These are phyloP conservation scores for Abrus pulchellus DNA, from an alignment of 306 rosid species.

Conservation along the genomic window DNA sequence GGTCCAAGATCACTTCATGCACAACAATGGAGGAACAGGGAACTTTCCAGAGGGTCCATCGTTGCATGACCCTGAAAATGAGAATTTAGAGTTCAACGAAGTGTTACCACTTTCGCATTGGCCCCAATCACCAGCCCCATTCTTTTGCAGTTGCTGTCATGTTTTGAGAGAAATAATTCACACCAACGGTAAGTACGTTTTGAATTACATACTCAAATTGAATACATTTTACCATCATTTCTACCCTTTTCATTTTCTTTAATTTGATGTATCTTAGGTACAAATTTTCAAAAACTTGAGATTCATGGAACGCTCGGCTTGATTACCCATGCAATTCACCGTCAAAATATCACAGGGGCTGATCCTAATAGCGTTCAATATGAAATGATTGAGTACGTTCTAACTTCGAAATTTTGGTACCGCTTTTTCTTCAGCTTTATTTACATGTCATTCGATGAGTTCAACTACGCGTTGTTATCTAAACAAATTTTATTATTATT, in stretches of 20 bases:
- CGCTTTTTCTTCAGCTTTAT: too few species aligned
- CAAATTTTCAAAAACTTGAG: constrained; percentile 60
- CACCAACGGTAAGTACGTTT: constrained; percentile 50
- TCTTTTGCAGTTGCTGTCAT: constrained; percentile 67
- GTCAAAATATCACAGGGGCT: not conserved
- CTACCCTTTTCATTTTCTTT: not conserved
- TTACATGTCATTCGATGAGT: too few species aligned
- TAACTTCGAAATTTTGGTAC: not conserved
- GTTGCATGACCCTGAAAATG: not conserved
- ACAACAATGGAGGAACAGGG: not conserved
- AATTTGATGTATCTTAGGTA: constrained; percentile 45
- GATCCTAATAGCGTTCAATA: constrained; percentile 16
- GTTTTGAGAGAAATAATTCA: constrained; percentile 75
- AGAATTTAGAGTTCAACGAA: not conserved
- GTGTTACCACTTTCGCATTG: not conserved
- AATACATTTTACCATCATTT: not conserved
- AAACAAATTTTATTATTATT: not conserved
- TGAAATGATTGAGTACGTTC: constrained; percentile 70
- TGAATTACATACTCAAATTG: too few species aligned
- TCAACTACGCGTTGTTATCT: not conserved
- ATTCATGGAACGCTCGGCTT: constrained; percentile 77
- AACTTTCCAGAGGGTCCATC: constrained; percentile 44
- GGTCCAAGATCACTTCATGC: constrained; percentile 13
- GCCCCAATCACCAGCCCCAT: constrained; percentile 55
- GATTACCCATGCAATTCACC: constrained; percentile 70